Base-by-base conservation (phyloP, 495 filamentous ascomycete genomes). In the Neurospora pannonica region DNA sequence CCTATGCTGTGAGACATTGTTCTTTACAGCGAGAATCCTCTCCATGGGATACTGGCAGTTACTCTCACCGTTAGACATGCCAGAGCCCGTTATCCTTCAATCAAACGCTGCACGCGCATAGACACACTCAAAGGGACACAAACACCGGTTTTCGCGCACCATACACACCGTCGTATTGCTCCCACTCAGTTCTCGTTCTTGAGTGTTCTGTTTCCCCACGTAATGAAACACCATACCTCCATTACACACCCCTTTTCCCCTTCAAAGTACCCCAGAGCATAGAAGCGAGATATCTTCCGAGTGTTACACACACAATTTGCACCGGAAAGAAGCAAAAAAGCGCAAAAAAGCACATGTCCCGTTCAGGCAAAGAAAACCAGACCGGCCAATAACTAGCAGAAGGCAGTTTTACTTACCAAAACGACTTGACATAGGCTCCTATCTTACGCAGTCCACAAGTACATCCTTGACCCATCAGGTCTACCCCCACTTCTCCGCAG, bases 401-500 rank as follows among this genome's bases (percentile, higher is more conserved):
- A 67, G 5, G 28, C 54, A 34, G 54, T 67, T 67, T 31, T 67
- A 67, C 54, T 67, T 67, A 67, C 54, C 54, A 34, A 19, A 34
- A 28, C 54, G 54, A 67, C 8, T 36, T 34, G 34, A 54, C 43
- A 75, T 70, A 94, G 93, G 84, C 90, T 95, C 75, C 88, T 97
- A 75, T 92, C 91, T 73, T 86, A 92, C 81, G 87, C 88, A 76
- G 88, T 97, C 76, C 84, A 88, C 75, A 85, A 86, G 71, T 85
- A 89, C 78, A 80, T 97, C 73, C 84, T 92, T 34, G 88, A 90
- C 83, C 88, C 92, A 71, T 83, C 87, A 73, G 86, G 90, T 77
- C 86, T 96, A 71, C 93, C 94, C 81, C 87, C 88, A 76, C 85
- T 94, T 73, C 90, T 98, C 75, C 88, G 90, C 79, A 87, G 86